Evolutionary conservation across 192 early-diverging fungal species (phyloP).

Genomic region (Glomus cerebriforme): DNA sequence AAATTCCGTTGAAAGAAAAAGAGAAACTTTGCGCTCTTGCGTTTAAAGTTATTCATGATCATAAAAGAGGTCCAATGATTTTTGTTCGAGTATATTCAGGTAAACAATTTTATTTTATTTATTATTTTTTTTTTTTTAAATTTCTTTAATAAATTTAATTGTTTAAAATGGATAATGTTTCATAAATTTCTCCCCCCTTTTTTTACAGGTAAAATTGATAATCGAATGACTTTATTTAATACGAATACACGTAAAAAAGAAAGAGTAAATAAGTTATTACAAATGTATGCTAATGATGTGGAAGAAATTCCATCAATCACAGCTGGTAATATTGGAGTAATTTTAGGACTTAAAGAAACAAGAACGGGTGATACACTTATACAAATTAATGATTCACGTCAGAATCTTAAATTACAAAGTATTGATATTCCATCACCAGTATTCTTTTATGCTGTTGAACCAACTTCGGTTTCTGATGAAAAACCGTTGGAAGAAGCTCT

Average conservation of each 20-base stretch:
- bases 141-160: slow-evolving; percentile 88
- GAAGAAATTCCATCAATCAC: slow-evolving; percentile 75
- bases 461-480: slow-evolving; percentile 88
- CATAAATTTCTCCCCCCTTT: too few species aligned
- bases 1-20: slow-evolving; percentile 49
- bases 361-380: slow-evolving; percentile 89
- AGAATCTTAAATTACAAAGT: slow-evolving; percentile 54
- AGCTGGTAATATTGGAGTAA: slow-evolving; percentile 95
- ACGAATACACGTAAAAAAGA: slow-evolving; percentile 78
- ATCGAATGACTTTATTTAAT: slow-evolving; percentile 69
- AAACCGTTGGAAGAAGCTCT: slow-evolving; percentile 79
- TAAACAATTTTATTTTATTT: too few species aligned
- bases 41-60: slow-evolving; percentile 90
- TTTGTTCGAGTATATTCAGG: slow-evolving; percentile 99
- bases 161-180: too few species aligned
- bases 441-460: slow-evolving; percentile 88
- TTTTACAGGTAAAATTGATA: slow-evolving; percentile 57
- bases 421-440: slow-evolving; percentile 72
- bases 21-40: slow-evolving; percentile 83
- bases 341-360: slow-evolving; percentile 97
- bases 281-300: slow-evolving; percentile 98
- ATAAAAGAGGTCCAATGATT: slow-evolving; percentile 84
- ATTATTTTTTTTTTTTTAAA: too few species aligned
- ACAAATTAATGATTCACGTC: slow-evolving; percentile 53
- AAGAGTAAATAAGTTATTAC: slow-evolving; percentile 94